phyloP scores from a whole-genome alignment of 2,329 filamentous ascomycete genomes.

The Diaporthe caulivora region DNA sequence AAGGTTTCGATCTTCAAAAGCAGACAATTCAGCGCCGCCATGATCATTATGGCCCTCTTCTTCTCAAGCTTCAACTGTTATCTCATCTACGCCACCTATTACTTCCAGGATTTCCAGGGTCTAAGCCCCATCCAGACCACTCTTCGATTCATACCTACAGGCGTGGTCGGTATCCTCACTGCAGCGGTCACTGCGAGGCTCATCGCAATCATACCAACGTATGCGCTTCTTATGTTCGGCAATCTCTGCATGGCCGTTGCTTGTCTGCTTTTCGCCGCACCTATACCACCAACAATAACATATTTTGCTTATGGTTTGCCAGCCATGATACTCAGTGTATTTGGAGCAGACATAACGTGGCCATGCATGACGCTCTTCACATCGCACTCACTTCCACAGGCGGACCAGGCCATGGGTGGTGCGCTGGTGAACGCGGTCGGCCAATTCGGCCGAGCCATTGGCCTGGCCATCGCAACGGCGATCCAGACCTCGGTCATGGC shows the following conservation, averaged over 20 bases:
- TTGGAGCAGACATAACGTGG: conserved; percentile 76
- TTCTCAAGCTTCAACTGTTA: conserved; percentile 78
- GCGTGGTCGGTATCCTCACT: conserved; percentile 69
- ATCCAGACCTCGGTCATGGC: conserved; percentile 74
- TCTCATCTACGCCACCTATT: conserved; percentile 76
- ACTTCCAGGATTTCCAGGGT: conserved; percentile 76
- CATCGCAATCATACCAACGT: conserved; percentile 69
- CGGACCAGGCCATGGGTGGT: conserved; percentile 76
- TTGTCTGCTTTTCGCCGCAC: conserved; percentile 72
- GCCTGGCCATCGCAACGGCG: conserved; percentile 74
- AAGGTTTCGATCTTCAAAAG: conserved; percentile 75
- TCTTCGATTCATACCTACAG: conserved; percentile 76
- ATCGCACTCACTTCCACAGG: conserved; percentile 69
- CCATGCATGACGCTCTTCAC: conserved; percentile 76
- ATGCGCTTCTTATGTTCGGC: conserved; percentile 69
- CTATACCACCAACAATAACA: conserved; percentile 69
- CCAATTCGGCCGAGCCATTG: conserved; percentile 75
- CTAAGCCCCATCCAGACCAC: conserved; percentile 74
- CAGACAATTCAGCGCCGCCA: conserved; percentile 70
- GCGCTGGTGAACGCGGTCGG: conserved; percentile 76
- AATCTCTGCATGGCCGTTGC: conserved; percentile 67
- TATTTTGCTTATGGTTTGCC: conserved; percentile 78
- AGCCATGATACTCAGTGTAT: conserved; percentile 74
- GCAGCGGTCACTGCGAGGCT: conserved; percentile 67
- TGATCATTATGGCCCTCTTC: conserved; percentile 75